Evolutionary conservation across 1,284 basidiomycete genomes (phyloP).

Genomic region (Ceratobasidium sp.): DNA sequence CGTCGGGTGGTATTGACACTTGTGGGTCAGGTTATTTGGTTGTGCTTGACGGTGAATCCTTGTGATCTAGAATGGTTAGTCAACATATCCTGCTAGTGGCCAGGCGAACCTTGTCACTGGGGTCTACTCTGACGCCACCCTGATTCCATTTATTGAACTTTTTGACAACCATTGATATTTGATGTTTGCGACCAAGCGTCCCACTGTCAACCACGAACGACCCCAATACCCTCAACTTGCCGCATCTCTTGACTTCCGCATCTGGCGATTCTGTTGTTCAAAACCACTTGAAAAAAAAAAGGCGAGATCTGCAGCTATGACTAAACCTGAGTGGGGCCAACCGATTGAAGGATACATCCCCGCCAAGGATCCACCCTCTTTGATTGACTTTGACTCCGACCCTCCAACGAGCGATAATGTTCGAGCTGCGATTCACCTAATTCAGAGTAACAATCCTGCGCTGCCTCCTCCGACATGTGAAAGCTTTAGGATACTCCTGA

Average conservation of each 20-base stretch:
- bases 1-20: too few relatives aligned
- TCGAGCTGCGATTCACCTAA: neutral
- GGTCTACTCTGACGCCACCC: too few relatives aligned
- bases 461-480: neutral
- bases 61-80: too few relatives aligned
- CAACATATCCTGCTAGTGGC: too few relatives aligned
- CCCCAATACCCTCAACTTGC: neutral
- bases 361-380: neutral
- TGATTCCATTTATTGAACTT: too few relatives aligned
- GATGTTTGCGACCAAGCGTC: too few relatives aligned
- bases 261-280: neutral
- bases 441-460: neutral
- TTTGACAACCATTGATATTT: too few relatives aligned
- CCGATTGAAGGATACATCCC: neutral
- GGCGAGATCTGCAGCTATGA: neutral
- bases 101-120: too few relatives aligned
- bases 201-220: neutral
- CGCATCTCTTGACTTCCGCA: neutral
- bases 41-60: too few relatives aligned
- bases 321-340: slow-evolving; percentile 16
- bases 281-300: neutral
- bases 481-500: neutral
- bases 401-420: neutral
- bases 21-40: too few relatives aligned
- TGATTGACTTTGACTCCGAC: neutral